Evolutionary conservation across 192 early-diverging fungal genomes (phyloP), one percentile per base, ranked within the genome.

Genomic region (Gorgonomyces haynaldii): DNA sequence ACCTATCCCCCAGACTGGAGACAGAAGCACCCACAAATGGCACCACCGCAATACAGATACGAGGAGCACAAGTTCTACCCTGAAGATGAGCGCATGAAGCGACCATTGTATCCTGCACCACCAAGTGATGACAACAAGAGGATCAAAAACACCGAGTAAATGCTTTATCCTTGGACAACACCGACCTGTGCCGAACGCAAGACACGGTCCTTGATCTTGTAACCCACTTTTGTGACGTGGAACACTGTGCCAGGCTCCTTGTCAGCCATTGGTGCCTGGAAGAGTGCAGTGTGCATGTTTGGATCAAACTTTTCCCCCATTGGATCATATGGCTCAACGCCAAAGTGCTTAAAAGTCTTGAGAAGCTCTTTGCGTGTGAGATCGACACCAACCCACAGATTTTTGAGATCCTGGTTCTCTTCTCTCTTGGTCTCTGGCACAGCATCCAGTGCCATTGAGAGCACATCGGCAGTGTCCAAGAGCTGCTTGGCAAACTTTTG

Each of bases 401-500:
- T 78, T 41, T 71, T 74, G 39, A 98, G 65, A 40, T 78, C 67
- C 22, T 53, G 54, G 19, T 65, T 67, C 22, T 69, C 61, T 4
- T 31, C 57, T 40, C 74, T 65, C 2, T 76, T 60, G 17, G 76
- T 75, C 39, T 80, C 60, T 27, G 93, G 90, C 1, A 97, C 91
- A 25, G 89, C 73, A 45, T 85, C 78, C 24, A 99, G 66, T 3
- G 96, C 94, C 56, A 97, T 70, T 45, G 66, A 69, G 36, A 99
- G 72, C 25, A 95, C 82, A 61, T 99, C 96, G 13, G 84, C 88
- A 0, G 86, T 87, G 25, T 85, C 82, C 5, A 99, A 62, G 24
- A 99, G 66, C 55, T 99, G 93, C 66, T 91, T 96, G 57, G 92
- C 94, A 59, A 99, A 99, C 73, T 93, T 93, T 67, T 88, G 88